Evolutionary conservation across 2,329 filamentous ascomycete genomes (phyloP).

Genomic region (Daldinia sp.): DNA sequence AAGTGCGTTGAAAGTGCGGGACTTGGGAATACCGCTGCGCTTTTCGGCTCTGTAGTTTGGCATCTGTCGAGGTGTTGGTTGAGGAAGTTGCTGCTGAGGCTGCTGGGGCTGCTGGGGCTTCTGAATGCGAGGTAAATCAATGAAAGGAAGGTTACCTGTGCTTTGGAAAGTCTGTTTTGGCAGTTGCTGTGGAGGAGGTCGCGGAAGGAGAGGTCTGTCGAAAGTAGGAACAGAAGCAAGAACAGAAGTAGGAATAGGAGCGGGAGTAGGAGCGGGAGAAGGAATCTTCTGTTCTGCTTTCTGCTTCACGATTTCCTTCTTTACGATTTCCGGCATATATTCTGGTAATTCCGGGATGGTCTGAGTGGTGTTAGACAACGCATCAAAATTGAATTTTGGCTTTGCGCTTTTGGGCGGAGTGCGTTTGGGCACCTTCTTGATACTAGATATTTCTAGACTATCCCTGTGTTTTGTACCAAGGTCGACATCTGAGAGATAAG

Average conservation of each 20-base stretch:
- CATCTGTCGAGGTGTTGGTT: not conserved
- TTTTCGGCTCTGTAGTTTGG: not conserved
- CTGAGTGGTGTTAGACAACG: not conserved
- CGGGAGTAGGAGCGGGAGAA: too few relatives aligned
- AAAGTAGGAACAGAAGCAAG: not conserved
- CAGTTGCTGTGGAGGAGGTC: not conserved
- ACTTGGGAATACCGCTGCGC: constrained; percentile 55
- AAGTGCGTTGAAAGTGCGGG: constrained; percentile 60
- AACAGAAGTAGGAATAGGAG: not conserved
- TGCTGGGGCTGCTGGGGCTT: not conserved
- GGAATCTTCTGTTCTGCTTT: not conserved
- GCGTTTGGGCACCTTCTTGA: constrained; percentile 16
- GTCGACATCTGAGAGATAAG: constrained; percentile 23
- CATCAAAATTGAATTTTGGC: not conserved
- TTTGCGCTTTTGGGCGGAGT: not conserved
- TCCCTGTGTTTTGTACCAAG: constrained; percentile 36
- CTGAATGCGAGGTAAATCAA: not conserved
- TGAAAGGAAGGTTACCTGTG: not conserved
- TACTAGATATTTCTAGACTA: constrained; percentile 27
- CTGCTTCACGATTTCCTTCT: not conserved
- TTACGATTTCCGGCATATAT: not conserved
- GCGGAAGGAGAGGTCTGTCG: not conserved
- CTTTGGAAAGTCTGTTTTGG: not conserved
- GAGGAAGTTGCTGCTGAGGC: not conserved
- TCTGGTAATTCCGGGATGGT: not conserved